phyloP scores from a whole-genome alignment of 257 asterid genomes.

The Nicotiana obtusifolia region DNA sequence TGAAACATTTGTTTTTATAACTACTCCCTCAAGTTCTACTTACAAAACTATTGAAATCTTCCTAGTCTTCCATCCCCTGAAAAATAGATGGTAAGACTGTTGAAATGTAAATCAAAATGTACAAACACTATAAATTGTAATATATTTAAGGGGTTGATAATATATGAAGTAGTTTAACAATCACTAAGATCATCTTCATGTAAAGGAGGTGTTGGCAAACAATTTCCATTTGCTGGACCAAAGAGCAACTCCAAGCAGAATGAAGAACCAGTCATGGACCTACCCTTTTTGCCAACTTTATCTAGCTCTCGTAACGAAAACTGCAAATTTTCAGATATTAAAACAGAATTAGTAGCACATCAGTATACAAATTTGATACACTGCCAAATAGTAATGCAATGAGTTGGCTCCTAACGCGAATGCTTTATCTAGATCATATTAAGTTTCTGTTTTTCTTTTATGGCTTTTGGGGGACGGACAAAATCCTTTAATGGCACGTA shows the following conservation, averaged over 20 bases:
- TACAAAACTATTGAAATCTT: neutral
- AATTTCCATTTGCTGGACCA: conserved; percentile 46
- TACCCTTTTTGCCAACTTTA: conserved; percentile 62
- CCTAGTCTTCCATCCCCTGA: neutral
- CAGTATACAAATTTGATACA: neutral
- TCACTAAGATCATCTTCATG: conserved; percentile 13
- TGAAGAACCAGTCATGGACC: conserved; percentile 58
- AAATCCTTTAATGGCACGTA: too few species aligned
- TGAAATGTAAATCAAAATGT: neutral
- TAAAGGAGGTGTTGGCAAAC: conserved; percentile 26
- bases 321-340: conserved; percentile 25
- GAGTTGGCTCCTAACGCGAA: neutral
- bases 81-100: conserved; percentile 13
- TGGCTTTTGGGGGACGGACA: neutral
- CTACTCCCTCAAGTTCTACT: neutral
- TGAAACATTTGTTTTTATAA: neutral
- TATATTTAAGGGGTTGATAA: neutral
- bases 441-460: neutral
- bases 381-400: neutral
- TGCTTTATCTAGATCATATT: neutral
- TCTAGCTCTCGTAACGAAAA: conserved; percentile 52
- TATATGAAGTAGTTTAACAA: neutral
- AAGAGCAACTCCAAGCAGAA: conserved; percentile 71
- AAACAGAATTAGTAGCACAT: neutral
- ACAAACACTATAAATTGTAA: neutral